phyloP scores from a whole-genome alignment of 176 grass and related monocot species.

The Eleusine coracana region DNA sequence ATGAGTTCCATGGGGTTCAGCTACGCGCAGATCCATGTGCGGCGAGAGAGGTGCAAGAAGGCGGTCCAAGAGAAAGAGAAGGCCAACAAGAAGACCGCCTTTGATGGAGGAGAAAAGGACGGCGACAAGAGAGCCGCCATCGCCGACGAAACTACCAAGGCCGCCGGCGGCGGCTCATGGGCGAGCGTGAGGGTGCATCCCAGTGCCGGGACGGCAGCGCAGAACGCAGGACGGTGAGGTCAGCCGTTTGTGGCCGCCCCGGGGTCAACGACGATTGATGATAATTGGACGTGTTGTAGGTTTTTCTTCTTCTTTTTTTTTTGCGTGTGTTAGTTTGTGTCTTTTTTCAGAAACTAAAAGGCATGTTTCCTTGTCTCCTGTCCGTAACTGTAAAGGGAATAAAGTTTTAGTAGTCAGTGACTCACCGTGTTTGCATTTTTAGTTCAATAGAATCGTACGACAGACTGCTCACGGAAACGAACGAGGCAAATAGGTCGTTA shows the following conservation, averaged over 20 bases:
- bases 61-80: neutral
- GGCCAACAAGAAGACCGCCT: neutral
- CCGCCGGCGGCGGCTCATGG: neutral
- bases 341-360: neutral
- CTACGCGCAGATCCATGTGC: conserved; percentile 7
- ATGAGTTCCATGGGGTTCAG: conserved; percentile 4
- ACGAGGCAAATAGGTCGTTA: too few species aligned
- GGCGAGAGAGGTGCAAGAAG: neutral
- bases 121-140: neutral
- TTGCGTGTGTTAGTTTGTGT: neutral
- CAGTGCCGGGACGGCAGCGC: neutral
- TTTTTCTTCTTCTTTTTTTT: neutral
- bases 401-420: neutral
- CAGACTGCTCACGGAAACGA: too few species aligned
- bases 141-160: neutral
- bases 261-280: neutral
- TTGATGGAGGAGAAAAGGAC: neutral
- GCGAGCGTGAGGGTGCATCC: conserved; percentile 1
- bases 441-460: neutral
- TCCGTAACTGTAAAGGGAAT: conserved; percentile 11
- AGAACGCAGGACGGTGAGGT: neutral
- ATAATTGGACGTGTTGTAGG: neutral
- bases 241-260: neutral
- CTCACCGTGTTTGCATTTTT: neutral
- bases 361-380: neutral